Percentiles rank a stretch among this genome's conserved stretches.
Evolutionary conservation across 306 rosid genomes (phyloP).

Genomic region (Medicago arabica): DNA sequence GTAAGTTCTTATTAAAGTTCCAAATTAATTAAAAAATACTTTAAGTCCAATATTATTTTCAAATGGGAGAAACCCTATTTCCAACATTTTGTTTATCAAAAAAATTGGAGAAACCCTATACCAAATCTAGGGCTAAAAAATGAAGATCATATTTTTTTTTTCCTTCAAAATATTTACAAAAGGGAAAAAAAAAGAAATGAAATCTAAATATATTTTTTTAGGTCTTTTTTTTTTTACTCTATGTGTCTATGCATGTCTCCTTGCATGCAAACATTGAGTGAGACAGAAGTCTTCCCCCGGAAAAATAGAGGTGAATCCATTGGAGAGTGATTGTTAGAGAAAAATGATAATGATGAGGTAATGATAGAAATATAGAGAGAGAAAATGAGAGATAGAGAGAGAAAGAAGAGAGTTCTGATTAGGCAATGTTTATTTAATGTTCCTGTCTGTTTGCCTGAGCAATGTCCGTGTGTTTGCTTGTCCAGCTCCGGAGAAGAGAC

Average conservation of each 20-base stretch:
- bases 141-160: background rate
- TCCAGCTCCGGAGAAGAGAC: constrained; percentile 99
- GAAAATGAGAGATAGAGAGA: background rate
- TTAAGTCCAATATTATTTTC: background rate
- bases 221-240: background rate
- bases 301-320: constrained; percentile 54
- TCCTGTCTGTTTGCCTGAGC: constrained; percentile 47
- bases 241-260: constrained; percentile 38
- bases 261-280: constrained; percentile 46
- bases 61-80: background rate
- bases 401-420: constrained; percentile 9
- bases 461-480: constrained; percentile 51
- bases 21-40: background rate
- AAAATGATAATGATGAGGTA: constrained; percentile 59
- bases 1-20: constrained; percentile 16
- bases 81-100: background rate
- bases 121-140: constrained; percentile 11
- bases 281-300: constrained; percentile 49
- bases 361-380: constrained; percentile 47
- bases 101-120: background rate
- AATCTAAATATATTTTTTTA: background rate
- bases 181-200: background rate
- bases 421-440: constrained; percentile 47
- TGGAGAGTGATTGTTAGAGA: constrained; percentile 52
- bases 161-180: too few relatives aligned